These are phyloP conservation scores for Wickerhamomyces silvicola DNA, from an alignment of 805 yeast genomes.

Conservation along the genomic window DNA sequence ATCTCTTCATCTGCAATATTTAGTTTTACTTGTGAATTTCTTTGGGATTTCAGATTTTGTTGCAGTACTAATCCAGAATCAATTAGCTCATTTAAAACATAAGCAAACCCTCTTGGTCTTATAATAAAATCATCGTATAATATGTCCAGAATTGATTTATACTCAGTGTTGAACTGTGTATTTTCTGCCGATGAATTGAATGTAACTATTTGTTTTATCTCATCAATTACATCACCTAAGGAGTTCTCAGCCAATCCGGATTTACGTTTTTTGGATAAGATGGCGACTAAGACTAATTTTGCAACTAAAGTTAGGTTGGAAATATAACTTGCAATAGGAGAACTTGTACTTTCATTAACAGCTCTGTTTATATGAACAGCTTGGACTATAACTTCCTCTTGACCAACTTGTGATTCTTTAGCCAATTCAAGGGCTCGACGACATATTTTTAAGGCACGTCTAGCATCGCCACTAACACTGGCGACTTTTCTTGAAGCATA, in stretches of 20 bases:
- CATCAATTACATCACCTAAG: constrained; percentile 75
- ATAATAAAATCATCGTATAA: constrained; percentile 31
- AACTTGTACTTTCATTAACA: constrained; percentile 66
- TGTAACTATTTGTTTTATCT: constrained; percentile 49
- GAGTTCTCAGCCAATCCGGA: constrained; percentile 65
- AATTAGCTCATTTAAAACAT: constrained; percentile 57
- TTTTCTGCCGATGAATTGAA: constrained; percentile 25
- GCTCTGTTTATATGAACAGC: constrained; percentile 76
- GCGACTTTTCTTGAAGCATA: constrained; percentile 94
- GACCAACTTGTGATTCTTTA: constrained; percentile 7
- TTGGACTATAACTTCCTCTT: constrained; percentile 43
- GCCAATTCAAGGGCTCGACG: constrained; percentile 87
- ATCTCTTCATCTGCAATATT: constrained; percentile 70
- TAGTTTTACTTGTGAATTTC: constrained; percentile 57
- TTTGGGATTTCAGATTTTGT: constrained; percentile 59
- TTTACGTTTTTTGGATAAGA: constrained; percentile 57
- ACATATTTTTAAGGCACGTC: constrained; percentile 85
- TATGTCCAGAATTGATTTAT: constrained; percentile 27
- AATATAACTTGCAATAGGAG: constrained; percentile 62
- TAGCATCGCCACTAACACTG: constrained; percentile 94
- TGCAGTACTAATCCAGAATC: constrained; percentile 74
- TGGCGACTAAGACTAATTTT: constrained; percentile 66
- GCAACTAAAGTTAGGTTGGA: constrained; percentile 56
- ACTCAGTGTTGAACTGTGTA: constrained; percentile 23
- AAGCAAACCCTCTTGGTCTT: constrained; percentile 54